Percentiles rank a stretch among this genome's conserved stretches.
These are phyloP conservation scores for Penicillium brevicompactum DNA, from an alignment of 2,329 filamentous ascomycete genomes.

Conservation along the genomic window DNA sequence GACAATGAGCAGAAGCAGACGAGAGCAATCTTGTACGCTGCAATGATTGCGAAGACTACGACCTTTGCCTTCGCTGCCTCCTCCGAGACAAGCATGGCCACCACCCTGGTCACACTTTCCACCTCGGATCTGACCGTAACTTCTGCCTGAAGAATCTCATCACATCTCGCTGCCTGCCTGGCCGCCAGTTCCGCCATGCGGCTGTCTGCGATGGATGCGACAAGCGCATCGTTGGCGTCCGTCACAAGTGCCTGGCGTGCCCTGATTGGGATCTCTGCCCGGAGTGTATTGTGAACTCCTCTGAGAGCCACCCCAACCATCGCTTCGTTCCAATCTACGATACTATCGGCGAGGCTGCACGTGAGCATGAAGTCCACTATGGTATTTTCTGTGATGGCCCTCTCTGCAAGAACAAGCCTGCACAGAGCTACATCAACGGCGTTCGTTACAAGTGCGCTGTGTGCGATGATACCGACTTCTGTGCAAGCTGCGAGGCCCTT, in stretches of 20 bases:
- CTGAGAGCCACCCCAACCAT: constrained; percentile 74
- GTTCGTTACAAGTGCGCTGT: constrained; percentile 96
- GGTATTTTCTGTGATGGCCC: constrained; percentile 96
- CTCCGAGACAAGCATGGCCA: constrained; percentile 78
- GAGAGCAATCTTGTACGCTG: constrained; percentile 86
- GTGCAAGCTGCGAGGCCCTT: constrained; percentile 86
- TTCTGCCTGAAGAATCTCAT: constrained; percentile 64
- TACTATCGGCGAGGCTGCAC: constrained; percentile 54
- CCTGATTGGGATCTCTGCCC: constrained; percentile 97
- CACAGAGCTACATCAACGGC: constrained; percentile 68
- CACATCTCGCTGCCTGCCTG: constrained; percentile 70
- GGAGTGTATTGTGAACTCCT: constrained; percentile 69
- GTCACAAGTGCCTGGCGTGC: constrained; percentile 95
- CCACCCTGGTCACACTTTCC: constrained; percentile 82
- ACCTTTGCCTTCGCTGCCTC: constrained; percentile 86
- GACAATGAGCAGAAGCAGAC: constrained; percentile 58
- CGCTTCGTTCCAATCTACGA: constrained; percentile 89
- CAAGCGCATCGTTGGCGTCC: constrained; percentile 80
- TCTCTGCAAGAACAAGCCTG: constrained; percentile 65
- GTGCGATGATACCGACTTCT: constrained; percentile 94
- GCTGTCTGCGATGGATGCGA: constrained; percentile 96
- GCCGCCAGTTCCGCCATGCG: constrained; percentile 78
- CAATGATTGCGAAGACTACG: constrained; percentile 81
- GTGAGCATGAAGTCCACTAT: constrained; percentile 63
- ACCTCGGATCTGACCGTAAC: constrained; percentile 53